A percentile compares a stretch with the other conserved stretches of the same genome.
These are phyloP conservation scores for Deuterostichococcus epilithicus DNA, from an alignment of 139 green algal genomes.

Conservation along the genomic window DNA sequence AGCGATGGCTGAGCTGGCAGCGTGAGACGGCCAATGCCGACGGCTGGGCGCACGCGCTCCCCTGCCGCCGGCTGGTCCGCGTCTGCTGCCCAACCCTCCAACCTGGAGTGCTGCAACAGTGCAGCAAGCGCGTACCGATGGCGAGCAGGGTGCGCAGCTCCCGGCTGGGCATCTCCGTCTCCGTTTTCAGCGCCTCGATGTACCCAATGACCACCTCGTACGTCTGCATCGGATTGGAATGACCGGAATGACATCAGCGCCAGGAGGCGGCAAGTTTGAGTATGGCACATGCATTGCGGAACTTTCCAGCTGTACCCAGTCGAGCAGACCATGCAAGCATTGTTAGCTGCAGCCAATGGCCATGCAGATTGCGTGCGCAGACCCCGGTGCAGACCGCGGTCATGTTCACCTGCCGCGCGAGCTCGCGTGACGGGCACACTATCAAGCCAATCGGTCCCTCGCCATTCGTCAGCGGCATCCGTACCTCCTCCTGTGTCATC, in stretches of 20 bases:
- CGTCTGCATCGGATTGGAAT: slow-evolving; percentile 8
- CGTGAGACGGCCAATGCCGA: too few species aligned
- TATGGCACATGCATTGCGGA: too few species aligned
- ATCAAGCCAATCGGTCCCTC: slow-evolving; percentile 92
- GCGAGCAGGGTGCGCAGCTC: slow-evolving; percentile 82
- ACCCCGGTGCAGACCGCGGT: too few species aligned
- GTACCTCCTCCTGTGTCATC: slow-evolving; percentile 9
- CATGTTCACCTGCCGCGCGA: slow-evolving; percentile 76
- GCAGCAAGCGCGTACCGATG: slow-evolving; percentile 61
- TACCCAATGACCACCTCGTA: slow-evolving; percentile 25
- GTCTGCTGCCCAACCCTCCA: too few species aligned
- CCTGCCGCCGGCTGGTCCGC: too few species aligned
- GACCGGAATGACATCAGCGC: too few species aligned
- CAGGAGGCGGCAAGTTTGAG: too few species aligned
- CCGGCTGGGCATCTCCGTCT: slow-evolving; percentile 41
- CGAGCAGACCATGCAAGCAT: too few species aligned
- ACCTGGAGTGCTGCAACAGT: too few species aligned
- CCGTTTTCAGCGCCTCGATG: slow-evolving; percentile 39
- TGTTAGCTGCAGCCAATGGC: slow-evolving; percentile 35
- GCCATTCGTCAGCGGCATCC: slow-evolving; percentile 64
- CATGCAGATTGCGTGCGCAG: slow-evolving; percentile 72
- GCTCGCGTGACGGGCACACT: slow-evolving; percentile 91
- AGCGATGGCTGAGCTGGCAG: too few species aligned
- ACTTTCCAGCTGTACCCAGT: too few species aligned
- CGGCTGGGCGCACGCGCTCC: too few species aligned